Evolutionary conservation across 2,329 filamentous ascomycete genomes (phyloP), one percentile per base, ranked within the genome.

Genomic region (Hysterium pulicare): DNA sequence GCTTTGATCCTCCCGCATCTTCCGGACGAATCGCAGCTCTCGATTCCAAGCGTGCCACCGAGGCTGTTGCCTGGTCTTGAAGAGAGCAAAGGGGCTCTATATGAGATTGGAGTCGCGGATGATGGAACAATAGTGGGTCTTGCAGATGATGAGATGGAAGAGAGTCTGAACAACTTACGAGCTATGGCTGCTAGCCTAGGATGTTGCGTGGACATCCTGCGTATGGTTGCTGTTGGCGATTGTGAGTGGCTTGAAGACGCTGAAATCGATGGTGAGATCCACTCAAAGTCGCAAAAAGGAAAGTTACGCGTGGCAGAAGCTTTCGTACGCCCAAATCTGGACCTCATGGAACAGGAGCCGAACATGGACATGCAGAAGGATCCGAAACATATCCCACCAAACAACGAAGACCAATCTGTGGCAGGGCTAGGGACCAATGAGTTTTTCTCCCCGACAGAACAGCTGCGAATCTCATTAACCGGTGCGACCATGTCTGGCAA

Each of bases 21-120:
- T 3, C 87, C 88, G 0, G 82, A 90, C 40, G 74, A 76, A 44
- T 81, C 82, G 48, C 71, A 85, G 31, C 72, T 90, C 5, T 82
- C 72, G 19, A 67, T 71, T 11, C 74, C 74, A 24, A 70, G 71
- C 19, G 73, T 75, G 50, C 77, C 77, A 6, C 71, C 72, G 32
- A 76, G 73, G 38, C 68, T 83, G 23, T 66, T 82, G 10, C 78
- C 90, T 2, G 90, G 93, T 0, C 72, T 98, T 7, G 91, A 97
- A 62, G 90, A 95, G 62, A 96, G 90, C 13, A 85, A 88, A 52
- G 93, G 93, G 4, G 93, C 93, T 1, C 69, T 97, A 38, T 98
- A 98, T 56, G 91, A 98, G 66, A 95, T 98, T 64, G 93, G 93
- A 0, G 90, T 98, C 8, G 86, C 90, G 21, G 93, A 98, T 64